These are phyloP conservation scores for Plasmodium yoelii DNA, from an alignment of 169 alveolate species.

Conservation along the genomic window DNA sequence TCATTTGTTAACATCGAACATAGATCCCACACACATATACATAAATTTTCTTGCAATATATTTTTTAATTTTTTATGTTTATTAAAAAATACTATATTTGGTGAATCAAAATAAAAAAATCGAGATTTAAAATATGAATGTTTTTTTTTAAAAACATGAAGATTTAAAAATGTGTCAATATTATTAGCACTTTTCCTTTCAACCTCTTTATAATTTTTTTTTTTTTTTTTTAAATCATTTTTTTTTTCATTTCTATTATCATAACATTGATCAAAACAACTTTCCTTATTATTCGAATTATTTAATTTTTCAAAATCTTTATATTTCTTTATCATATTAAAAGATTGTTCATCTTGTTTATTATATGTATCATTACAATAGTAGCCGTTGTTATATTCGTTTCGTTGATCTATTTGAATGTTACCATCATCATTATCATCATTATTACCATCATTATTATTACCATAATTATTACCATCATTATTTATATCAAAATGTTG, in stretches of 20 bases:
- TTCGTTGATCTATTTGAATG: background rate
- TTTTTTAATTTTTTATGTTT: constrained; percentile 30
- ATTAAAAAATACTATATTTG: constrained; percentile 29
- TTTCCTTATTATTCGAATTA: background rate
- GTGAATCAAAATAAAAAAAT: constrained; percentile 42
- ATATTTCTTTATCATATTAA: background rate
- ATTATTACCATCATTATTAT: too few species aligned
- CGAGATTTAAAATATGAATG: constrained; percentile 33
- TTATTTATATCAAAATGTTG: background rate
- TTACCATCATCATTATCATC: too few species aligned
- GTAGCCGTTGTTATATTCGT: background rate
- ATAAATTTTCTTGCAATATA: background rate
- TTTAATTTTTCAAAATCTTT: background rate
- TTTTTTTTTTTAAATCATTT: background rate
- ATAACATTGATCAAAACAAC: background rate
- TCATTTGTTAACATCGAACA: constrained; percentile 57
- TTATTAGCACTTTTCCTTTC: constrained; percentile 3
- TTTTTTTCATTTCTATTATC: background rate
- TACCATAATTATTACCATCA: too few species aligned
- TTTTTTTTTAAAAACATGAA: constrained; percentile 49
- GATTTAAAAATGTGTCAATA: constrained; percentile 37
- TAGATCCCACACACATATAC: constrained; percentile 65
- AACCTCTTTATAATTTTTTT: background rate
- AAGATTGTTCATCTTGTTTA: background rate
- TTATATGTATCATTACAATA: background rate